Base-by-base conservation (phyloP, 768 basidiomycete species). In the Leccinum pellstonianum region DNA sequence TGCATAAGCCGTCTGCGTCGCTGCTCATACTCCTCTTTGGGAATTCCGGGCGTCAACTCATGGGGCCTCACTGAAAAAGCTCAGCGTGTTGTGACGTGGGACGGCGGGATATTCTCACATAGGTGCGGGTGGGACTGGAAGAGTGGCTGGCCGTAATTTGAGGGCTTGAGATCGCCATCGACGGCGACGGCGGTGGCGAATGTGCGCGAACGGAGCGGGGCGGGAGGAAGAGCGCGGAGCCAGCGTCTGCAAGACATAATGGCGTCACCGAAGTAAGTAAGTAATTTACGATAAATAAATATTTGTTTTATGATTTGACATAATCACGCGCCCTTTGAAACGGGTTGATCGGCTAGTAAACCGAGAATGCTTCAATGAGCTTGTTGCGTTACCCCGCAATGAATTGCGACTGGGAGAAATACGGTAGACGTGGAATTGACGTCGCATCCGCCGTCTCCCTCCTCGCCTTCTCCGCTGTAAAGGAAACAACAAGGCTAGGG, bases 21-120 rank as follows among this genome's bases (percentile, higher is more conserved):
- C 14, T 68, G 70, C 59, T 93, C 89, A 74, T 95, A 97, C 61
- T 98, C 95, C 25, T 80, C 76, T 12, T 77, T 76, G 1, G 86
- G 77, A 60, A 98, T 92, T 29, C 94, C 94, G 1, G 91, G 88
- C 0, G 93, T 96, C 27, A 93, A 76, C 59, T 97, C 91, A 58
- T 83, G 77, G 1, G 79, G 74, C 56, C 76, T 69, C 43, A 93
- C 83, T 88, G 62, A 5, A 43, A 15, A 31, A 54, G 48, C 29
- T 64, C 43, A 63, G 58, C 31, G 27, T 11, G n/a, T 21, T 50
- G 62, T 6, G 29, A 62, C 31, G 38, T 52, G 47, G 5, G 58
- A 53, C 41, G n/a, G 21, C 11, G 37, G 54, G 23, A 41, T 9
- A 17, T 27, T 76, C 81, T 63, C 61, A 88, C 87, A 64, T 29